A percentile compares a stretch with the other conserved stretches of the same genome.
These are phyloP conservation scores for Saccharomycodes ludwigii DNA, from an alignment of 805 yeast genomes.

Conservation along the genomic window DNA sequence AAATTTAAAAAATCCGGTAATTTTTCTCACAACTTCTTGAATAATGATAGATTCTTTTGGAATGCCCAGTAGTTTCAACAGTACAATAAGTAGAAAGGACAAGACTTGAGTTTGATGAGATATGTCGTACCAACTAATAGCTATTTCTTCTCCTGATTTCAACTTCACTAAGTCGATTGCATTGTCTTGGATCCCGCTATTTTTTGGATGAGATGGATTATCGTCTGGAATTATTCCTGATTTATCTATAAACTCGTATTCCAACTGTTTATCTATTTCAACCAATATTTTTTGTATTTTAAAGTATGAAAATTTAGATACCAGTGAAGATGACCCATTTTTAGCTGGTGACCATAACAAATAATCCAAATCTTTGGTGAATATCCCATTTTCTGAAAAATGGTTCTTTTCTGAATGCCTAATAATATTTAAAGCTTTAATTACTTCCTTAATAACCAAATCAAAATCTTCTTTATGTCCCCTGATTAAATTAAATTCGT, in stretches of 20 bases:
- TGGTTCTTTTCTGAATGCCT: slow-evolving; percentile 15
- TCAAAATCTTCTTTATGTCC: slow-evolving; percentile 27
- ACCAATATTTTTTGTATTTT: slow-evolving; percentile 22
- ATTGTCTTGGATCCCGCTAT: slow-evolving; percentile 20
- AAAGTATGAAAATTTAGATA: slow-evolving; percentile 16
- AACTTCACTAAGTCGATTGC: slow-evolving; percentile 23
- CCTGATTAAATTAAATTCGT: slow-evolving; percentile 23
- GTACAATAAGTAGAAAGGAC: slow-evolving; percentile 21
- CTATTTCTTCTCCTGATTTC: slow-evolving; percentile 17
- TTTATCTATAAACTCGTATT: slow-evolving; percentile 23
- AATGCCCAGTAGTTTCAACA: slow-evolving; percentile 21
- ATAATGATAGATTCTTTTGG: slow-evolving; percentile 22
- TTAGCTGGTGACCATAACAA: slow-evolving; percentile 18
- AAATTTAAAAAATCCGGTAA: slow-evolving; percentile 22
- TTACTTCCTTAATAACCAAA: slow-evolving; percentile 23
- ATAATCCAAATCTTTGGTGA: slow-evolving; percentile 18
- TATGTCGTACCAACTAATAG: slow-evolving; percentile 27
- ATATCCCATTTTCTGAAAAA: slow-evolving; percentile 12
- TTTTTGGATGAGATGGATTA: slow-evolving; percentile 23
- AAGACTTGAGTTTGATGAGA: slow-evolving; percentile 26
- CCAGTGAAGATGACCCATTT: slow-evolving; percentile 6
- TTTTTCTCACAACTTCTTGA: slow-evolving; percentile 22
- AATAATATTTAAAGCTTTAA: slow-evolving; percentile 19
- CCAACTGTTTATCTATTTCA: slow-evolving; percentile 23
- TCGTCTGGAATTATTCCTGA: slow-evolving; percentile 22